Evolutionary conservation across 345 rosid species (phyloP).

Genomic region (Litchi chinensis): DNA sequence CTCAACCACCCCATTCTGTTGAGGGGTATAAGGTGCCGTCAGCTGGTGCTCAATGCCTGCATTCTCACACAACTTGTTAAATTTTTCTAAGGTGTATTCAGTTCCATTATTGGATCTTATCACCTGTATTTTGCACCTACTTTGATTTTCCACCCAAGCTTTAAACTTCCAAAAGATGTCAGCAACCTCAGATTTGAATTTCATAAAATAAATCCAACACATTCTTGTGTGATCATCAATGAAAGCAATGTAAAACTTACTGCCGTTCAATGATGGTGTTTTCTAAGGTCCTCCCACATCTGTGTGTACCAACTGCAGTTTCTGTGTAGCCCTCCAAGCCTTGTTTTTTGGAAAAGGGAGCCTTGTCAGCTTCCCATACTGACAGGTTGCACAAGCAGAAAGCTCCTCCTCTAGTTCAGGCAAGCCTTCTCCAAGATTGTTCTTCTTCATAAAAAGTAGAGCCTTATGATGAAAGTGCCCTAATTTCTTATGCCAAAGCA

Average conservation of each 20-base stretch:
- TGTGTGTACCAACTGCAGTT: not conserved
- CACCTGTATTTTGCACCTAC: not conserved
- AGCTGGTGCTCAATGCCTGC: too few relatives aligned
- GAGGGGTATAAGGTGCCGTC: too few relatives aligned
- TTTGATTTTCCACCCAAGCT: conserved; percentile 16
- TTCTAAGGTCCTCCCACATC: not conserved
- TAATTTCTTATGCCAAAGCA: conserved; percentile 7
- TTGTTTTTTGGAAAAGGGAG: conserved; percentile 7
- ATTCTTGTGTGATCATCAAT: too few relatives aligned
- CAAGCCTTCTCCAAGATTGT: conserved; percentile 4
- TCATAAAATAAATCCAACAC: too few relatives aligned
- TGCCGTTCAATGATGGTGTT: too few relatives aligned
- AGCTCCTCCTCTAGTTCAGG: conserved; percentile 4
- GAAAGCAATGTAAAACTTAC: too few relatives aligned
- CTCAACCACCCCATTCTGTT: too few relatives aligned
- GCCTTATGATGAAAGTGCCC: conserved; percentile 7
- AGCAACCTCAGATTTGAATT: too few relatives aligned
- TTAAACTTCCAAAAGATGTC: too few relatives aligned
- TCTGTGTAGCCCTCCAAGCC: conserved; percentile 11
- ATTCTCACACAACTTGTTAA: too few relatives aligned
- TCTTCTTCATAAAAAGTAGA: conserved; percentile 9
- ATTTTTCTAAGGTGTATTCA: too few relatives aligned
- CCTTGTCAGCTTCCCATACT: conserved; percentile 10
- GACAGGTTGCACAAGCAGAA: conserved; percentile 1
- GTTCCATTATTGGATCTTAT: not conserved